These are phyloP conservation scores for Pseudogymnoascus sp. DNA, from an alignment of 2,329 filamentous ascomycete species.

Conservation along the genomic window DNA sequence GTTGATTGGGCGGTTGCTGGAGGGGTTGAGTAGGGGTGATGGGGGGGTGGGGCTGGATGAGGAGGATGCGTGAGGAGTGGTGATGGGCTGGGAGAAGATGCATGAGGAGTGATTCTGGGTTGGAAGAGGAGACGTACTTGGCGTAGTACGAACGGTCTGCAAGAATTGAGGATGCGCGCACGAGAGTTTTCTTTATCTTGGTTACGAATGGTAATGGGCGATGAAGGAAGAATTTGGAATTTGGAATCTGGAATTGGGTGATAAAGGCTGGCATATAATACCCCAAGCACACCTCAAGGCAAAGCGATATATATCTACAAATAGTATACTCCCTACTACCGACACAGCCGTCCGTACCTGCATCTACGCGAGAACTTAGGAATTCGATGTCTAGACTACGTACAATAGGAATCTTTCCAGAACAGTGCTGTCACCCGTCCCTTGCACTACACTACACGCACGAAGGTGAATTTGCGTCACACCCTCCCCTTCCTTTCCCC, in stretches of 20 bases:
- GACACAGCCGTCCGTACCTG: neutral
- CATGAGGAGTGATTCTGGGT: neutral
- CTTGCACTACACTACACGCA: too few relatives aligned
- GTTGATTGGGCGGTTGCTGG: constrained; percentile 10
- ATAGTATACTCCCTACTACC: neutral
- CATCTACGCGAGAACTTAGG: neutral
- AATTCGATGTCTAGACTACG: neutral
- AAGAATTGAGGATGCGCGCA: neutral
- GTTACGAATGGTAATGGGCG: neutral
- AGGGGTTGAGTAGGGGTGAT: neutral
- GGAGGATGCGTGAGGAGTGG: neutral
- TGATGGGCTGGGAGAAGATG: neutral
- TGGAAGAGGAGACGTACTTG: neutral
- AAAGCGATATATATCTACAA: neutral
- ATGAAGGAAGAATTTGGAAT: constrained; percentile 80
- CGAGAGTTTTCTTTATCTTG: neutral
- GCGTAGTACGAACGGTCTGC: neutral
- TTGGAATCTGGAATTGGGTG: constrained; percentile 88
- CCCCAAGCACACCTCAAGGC: neutral
- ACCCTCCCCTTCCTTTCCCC: neutral
- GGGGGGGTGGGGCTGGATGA: neutral
- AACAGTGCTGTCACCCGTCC: neutral
- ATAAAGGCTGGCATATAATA: constrained; percentile 4
- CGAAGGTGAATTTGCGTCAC: neutral
- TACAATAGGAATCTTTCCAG: neutral